Percentiles rank a stretch among this genome's conserved stretches.
Conservation (phyloP, 805 yeast species). For the Metschnikowia similis region DNA sequence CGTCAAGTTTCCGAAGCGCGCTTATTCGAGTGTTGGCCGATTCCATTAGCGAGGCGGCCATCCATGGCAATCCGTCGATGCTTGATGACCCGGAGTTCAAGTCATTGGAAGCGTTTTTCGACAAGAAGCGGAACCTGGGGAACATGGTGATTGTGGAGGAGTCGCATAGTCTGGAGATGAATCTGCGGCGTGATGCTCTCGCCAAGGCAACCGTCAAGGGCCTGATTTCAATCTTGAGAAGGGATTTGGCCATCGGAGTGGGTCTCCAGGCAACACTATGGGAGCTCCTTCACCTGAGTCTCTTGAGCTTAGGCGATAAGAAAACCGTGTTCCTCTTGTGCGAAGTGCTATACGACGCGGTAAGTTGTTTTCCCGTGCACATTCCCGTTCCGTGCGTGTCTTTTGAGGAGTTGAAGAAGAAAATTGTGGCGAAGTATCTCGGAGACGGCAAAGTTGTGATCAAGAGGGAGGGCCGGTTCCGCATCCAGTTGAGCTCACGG, state of each 20-base stretch:
- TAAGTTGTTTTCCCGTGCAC: conserved; percentile 56
- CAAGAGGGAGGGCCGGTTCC: conserved; percentile 56
- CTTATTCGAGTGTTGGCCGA: conserved; percentile 45
- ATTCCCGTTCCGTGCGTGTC: conserved; percentile 63
- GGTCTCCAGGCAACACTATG: conserved; percentile 63
- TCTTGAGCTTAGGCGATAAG: conserved; percentile 55
- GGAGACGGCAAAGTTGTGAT: conserved; percentile 55
- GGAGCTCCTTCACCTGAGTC: conserved; percentile 62
- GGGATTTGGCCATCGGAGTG: conserved; percentile 51
- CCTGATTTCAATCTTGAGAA: conserved; percentile 58
- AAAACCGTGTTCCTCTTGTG: conserved; percentile 61
- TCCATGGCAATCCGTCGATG: conserved; percentile 53
- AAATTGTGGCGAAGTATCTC: conserved; percentile 53
- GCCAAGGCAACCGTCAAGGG: conserved; percentile 65
- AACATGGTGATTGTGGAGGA: conserved; percentile 58
- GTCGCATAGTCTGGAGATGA: conserved; percentile 39
- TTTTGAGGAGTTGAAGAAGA: conserved; percentile 41
- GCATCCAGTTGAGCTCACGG: conserved; percentile 39
- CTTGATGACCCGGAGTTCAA: conserved; percentile 65
- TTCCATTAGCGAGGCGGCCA: conserved; percentile 63
- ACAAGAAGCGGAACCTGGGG: conserved; percentile 21
- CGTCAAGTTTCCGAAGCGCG: conserved; percentile 47
- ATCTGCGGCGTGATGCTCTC: conserved; percentile 55
- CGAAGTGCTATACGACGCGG: conserved; percentile 60
- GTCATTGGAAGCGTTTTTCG: conserved; percentile 27